A percentile compares a stretch with the other conserved stretches of the same genome.
Conservation (phyloP, 129 eudicot genomes). For the Scalesia atractyloides region DNA sequence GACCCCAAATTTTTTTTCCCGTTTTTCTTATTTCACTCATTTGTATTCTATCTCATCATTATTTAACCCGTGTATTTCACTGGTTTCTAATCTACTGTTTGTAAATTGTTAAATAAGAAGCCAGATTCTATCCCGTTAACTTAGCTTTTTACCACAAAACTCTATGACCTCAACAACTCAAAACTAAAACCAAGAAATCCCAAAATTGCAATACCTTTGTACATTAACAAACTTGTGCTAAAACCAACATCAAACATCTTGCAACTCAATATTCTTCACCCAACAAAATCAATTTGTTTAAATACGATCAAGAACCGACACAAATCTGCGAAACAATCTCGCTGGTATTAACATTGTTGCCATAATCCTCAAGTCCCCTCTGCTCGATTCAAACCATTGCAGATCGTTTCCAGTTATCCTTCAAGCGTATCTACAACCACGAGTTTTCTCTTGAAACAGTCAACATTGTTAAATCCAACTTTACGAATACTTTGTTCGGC, state of each 20-base stretch:
- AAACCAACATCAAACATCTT: not conserved
- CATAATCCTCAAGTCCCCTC: not conserved
- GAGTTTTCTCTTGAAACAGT: not conserved
- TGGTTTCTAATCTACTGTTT: too few relatives aligned
- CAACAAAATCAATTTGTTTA: not conserved
- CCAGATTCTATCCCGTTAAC: too few relatives aligned
- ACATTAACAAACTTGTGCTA: not conserved
- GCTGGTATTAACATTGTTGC: not conserved
- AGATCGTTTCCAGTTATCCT: not conserved
- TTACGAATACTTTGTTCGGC: slow-evolving; percentile 1
- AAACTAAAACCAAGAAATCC: not conserved
- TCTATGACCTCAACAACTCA: not conserved
- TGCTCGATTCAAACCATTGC: not conserved
- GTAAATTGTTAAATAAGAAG: too few relatives aligned
- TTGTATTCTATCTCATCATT: too few relatives aligned
- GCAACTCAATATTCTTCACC: not conserved
- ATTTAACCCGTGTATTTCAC: too few relatives aligned
- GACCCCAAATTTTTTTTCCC: too few relatives aligned
- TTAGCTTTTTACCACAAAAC: not conserved
- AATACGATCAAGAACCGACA: not conserved
- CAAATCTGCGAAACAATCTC: not conserved
- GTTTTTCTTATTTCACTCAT: too few relatives aligned
- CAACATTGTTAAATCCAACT: not conserved
- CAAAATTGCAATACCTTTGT: slow-evolving; percentile 9
- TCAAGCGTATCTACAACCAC: slow-evolving; percentile 2